Evolutionary conservation across 2,329 filamentous ascomycete species (phyloP).

Genomic region (Microsporum canis): DNA sequence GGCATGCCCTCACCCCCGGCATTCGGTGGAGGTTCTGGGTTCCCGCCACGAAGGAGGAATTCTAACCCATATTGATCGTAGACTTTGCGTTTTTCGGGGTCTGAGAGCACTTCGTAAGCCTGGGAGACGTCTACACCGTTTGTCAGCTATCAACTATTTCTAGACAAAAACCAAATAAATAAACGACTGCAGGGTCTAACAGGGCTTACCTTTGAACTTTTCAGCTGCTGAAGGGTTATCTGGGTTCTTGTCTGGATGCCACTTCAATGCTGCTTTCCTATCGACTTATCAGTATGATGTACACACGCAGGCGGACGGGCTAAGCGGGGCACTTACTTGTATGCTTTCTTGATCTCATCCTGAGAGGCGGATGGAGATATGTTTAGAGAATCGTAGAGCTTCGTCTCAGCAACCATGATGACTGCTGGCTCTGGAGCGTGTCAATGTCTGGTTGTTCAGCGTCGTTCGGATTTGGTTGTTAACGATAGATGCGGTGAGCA

Average conservation of each 20-base stretch:
- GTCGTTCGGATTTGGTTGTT: background rate
- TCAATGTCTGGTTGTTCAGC: background rate
- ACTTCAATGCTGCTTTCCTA: constrained; percentile 80
- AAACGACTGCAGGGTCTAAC: background rate
- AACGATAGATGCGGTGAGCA: background rate
- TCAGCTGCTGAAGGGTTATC: constrained; percentile 74
- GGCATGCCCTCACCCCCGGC: constrained; percentile 26
- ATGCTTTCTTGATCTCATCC: constrained; percentile 96
- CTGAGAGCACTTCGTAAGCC: constrained; percentile 94
- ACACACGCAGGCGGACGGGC: constrained; percentile 11
- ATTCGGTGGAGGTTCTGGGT: constrained; percentile 51
- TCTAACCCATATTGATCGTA: constrained; percentile 95
- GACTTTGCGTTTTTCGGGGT: constrained; percentile 89
- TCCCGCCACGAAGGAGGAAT: constrained; percentile 73
- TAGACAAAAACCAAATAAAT: background rate
- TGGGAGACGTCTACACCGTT: constrained; percentile 63
- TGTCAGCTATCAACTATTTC: constrained; percentile 12
- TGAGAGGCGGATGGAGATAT: constrained; percentile 70
- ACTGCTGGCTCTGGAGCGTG: background rate
- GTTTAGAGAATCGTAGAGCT: constrained; percentile 79
- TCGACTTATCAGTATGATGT: background rate
- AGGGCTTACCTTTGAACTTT: constrained; percentile 68
- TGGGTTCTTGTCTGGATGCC: constrained; percentile 97
- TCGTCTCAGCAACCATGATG: constrained; percentile 86
- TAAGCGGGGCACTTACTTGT: constrained; percentile 50